phyloP scores from a whole-genome alignment of 495 filamentous ascomycete genomes.

The Durotheca rogersii region DNA sequence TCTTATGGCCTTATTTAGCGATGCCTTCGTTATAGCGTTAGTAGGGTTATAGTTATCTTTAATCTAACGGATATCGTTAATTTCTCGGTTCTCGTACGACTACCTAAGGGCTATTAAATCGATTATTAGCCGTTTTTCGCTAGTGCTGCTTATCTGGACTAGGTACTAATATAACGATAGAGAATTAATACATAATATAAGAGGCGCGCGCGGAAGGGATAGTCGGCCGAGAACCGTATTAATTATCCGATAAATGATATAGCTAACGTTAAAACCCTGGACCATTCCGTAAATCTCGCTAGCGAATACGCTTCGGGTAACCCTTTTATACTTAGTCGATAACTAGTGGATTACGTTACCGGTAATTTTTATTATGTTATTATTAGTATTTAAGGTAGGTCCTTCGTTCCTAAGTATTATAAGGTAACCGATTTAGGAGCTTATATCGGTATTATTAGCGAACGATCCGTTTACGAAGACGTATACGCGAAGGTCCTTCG shows the following conservation, averaged over 20 bases:
- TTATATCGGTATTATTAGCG: too few species aligned
- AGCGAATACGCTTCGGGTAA: slow-evolving; percentile 3
- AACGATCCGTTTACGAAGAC: too few species aligned
- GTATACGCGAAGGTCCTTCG: background rate
- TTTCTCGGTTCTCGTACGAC: too few species aligned
- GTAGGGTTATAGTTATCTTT: slow-evolving; percentile 4
- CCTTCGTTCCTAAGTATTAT: slow-evolving; percentile 1
- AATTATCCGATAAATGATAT: background rate
- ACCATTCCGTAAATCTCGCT: slow-evolving; percentile 14
- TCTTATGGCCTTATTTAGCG: slow-evolving; percentile 1
- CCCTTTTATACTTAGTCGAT: too few species aligned
- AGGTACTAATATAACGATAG: too few species aligned
- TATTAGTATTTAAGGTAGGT: background rate
- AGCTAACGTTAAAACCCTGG: slow-evolving; percentile 2
- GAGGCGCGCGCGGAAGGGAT: too few species aligned
- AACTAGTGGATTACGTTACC: slow-evolving; percentile 6
- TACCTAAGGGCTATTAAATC: too few species aligned
- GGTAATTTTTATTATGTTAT: background rate
- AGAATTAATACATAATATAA: too few species aligned
- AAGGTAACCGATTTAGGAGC: slow-evolving; percentile 5
- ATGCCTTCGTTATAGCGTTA: slow-evolving; percentile 3
- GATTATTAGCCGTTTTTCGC: too few species aligned
- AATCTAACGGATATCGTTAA: too few species aligned
- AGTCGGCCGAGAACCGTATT: too few species aligned
- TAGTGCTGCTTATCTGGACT: too few species aligned